phyloP scores from a whole-genome alignment of 1,139 yeast species.

The Geotrichum aggregatum region DNA sequence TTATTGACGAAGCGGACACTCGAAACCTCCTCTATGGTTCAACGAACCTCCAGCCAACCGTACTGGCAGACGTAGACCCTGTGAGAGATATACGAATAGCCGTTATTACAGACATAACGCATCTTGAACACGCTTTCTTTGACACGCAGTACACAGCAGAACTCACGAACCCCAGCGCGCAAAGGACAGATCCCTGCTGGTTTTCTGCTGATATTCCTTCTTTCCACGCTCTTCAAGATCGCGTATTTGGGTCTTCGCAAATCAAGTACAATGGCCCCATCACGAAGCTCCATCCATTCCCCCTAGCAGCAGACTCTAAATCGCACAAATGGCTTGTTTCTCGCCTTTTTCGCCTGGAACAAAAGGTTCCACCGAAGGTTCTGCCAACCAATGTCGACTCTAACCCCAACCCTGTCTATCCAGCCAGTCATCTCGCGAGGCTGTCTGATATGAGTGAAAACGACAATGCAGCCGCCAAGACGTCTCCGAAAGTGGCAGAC shows the following conservation, averaged over 20 bases:
- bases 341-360: conserved; percentile 12
- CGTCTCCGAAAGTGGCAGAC: conserved; percentile 6
- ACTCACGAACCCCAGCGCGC: not conserved
- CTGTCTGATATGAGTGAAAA: not conserved
- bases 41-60: not conserved
- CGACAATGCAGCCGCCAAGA: not conserved
- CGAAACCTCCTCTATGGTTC: conserved; percentile 31
- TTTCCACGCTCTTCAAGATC: conserved; percentile 10
- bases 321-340: conserved; percentile 14
- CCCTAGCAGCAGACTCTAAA: conserved; percentile 3
- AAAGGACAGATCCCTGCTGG: not conserved
- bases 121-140: conserved; percentile 27
- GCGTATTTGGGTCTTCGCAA: conserved; percentile 18
- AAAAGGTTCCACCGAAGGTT: not conserved
- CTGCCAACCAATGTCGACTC: not conserved
- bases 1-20: conserved; percentile 33
- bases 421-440: not conserved
- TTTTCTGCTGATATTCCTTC: conserved; percentile 17
- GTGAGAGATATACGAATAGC: conserved; percentile 30
- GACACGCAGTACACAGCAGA: conserved; percentile 24
- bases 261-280: conserved; percentile 16
- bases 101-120: conserved; percentile 27
- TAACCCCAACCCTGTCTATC: conserved; percentile 2
- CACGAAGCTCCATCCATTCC: conserved; percentile 20
- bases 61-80: conserved; percentile 16